Percentiles rank a stretch among this genome's conserved stretches.
Conservation (phyloP, 2,329 filamentous ascomycete genomes). For the Rhynchosporium secalis region DNA sequence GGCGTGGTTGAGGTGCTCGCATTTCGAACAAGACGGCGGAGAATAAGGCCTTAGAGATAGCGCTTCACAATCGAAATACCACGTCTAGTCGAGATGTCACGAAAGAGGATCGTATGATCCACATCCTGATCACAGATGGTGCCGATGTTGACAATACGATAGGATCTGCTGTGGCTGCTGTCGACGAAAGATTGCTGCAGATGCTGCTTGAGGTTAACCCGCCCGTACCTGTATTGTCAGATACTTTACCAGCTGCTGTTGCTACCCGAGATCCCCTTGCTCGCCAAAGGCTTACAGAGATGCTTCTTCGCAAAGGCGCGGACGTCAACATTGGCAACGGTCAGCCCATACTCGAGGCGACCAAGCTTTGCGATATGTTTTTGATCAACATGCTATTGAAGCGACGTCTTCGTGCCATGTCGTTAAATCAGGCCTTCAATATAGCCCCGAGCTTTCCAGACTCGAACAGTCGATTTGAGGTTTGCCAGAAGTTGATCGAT, state of each 20-base stretch:
- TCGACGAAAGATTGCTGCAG: slow-evolving; percentile 20
- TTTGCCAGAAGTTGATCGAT: slow-evolving; percentile 25
- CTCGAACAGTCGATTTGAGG: slow-evolving; percentile 18
- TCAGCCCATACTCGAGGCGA: slow-evolving; percentile 22
- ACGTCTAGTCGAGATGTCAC: slow-evolving; percentile 8
- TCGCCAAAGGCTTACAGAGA: slow-evolving; percentile 16
- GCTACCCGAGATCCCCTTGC: slow-evolving; percentile 11
- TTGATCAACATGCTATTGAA: slow-evolving; percentile 22
- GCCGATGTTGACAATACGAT: slow-evolving; percentile 22
- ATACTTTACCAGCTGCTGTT: slow-evolving; percentile 20
- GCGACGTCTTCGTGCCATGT: slow-evolving; percentile 17
- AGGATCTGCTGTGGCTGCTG: slow-evolving; percentile 17
- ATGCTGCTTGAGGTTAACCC: slow-evolving; percentile 24
- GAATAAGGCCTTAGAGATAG: slow-evolving; percentile 20
- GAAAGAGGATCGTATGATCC: slow-evolving; percentile 24
- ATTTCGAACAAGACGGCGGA: slow-evolving; percentile 17
- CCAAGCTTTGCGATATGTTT: slow-evolving; percentile 20
- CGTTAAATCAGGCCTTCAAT: slow-evolving; percentile 22
- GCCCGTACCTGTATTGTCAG: slow-evolving; percentile 16
- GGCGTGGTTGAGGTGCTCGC: slow-evolving; percentile 20
- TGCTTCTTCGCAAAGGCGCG: slow-evolving; percentile 25
- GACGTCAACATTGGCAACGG: slow-evolving; percentile 22
- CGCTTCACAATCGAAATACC: slow-evolving; percentile 16
- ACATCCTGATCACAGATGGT: slow-evolving; percentile 22
- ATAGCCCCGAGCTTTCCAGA: slow-evolving; percentile 15